Base-by-base conservation (phyloP, 805 yeast genomes). In the Yamadazyma akitaensis region DNA sequence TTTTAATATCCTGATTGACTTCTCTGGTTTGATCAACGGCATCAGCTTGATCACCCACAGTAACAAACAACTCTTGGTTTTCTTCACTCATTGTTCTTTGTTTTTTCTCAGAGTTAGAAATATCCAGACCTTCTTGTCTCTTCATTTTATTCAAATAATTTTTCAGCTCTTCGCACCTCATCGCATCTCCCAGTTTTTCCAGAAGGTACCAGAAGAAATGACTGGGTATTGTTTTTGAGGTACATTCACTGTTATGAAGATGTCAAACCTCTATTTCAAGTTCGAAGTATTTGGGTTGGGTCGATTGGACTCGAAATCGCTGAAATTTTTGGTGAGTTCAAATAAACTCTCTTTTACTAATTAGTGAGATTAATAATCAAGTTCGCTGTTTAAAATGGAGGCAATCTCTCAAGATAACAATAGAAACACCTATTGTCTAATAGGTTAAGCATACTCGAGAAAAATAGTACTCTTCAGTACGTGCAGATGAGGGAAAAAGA, bases 1-100 rank as follows among this genome's bases (percentile, higher is more conserved):
- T 87, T 47, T 72, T 74, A 38, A 85, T 73, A 21, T 78, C 84
- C 36, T 43, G 40, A 21, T 43, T 43, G 19, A 36, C 11, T 37
- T 70, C 25, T 11, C 32, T 38, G 14, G 37, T n/a, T 16, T 51
- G 46, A 28, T 61, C 66, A 14, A 67, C 59, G 11, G 52, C 46
- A 36, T 60, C 60, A n/a, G 61, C 77, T 51, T 72, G 76, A 5
- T 71, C 73, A 12, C 76, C 76, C 14, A 72, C 71, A 33, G 56
- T 53, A 40, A 61, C 44, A 53, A 68, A 68, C 18, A 63, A 43
- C 5, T 62, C 55, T 35, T 54, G 50, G 28, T 42, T 35, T 11
- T 37, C 46, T 24, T 26, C 28, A 24, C 38, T 37, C 52, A 49
- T 49, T 17, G 40, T 40, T n/a, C 34, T 32, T 7, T 44, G 43